Evolutionary conservation across 2,329 filamentous ascomycete species (phyloP).

Genomic region (Alternaria ethzedia): DNA sequence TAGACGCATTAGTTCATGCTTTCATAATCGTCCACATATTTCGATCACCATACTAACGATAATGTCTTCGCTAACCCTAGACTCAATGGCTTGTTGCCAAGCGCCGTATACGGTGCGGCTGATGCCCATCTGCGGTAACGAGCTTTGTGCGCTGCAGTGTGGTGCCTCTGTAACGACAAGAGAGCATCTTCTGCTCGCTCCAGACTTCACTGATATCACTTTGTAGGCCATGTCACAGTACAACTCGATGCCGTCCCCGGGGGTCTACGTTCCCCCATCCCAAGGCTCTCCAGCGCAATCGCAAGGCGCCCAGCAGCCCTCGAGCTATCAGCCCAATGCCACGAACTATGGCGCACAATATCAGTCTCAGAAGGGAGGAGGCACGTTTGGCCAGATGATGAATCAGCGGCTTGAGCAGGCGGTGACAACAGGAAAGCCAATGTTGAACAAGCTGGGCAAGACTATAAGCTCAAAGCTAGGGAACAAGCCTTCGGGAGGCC

Average conservation of each 20-base stretch:
- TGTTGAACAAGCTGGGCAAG: conserved; percentile 46
- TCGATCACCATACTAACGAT: not conserved
- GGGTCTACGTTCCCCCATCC: conserved; percentile 35
- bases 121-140: conserved; percentile 3
- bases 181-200: too few relatives aligned
- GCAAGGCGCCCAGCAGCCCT: conserved; percentile 22
- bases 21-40: not conserved
- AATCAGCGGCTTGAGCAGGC: conserved; percentile 35
- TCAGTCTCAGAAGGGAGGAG: conserved; percentile 28
- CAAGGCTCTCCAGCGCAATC: conserved; percentile 25
- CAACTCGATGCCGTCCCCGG: conserved; percentile 35
- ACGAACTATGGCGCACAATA: conserved; percentile 19
- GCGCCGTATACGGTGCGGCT: conserved; percentile 19
- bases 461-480: conserved; percentile 44
- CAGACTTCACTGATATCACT: not conserved
- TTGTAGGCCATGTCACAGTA: conserved; percentile 39
- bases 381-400: conserved; percentile 39
- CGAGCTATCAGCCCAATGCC: conserved; percentile 24
- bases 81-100: conserved; percentile 14
- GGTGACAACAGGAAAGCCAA: conserved; percentile 44
- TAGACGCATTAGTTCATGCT: not conserved
- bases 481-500: conserved; percentile 30
- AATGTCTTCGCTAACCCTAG: conserved; percentile 10
- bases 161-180: not conserved
- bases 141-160: conserved; percentile 5